phyloP scores from a whole-genome alignment of 2,329 filamentous ascomycete species.

The Apiospora pterosperma region DNA sequence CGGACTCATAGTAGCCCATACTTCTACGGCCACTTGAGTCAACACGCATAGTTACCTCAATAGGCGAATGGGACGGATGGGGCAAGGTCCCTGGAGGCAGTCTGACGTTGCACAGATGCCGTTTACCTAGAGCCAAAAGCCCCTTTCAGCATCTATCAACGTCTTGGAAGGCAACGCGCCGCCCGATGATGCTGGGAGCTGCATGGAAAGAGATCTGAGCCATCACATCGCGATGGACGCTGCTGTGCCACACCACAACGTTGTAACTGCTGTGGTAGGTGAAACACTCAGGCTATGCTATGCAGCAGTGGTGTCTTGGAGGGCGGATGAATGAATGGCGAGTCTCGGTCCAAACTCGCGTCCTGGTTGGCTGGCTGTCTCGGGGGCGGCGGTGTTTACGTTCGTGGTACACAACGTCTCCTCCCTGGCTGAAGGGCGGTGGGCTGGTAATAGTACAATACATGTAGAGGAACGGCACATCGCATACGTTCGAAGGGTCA shows the following conservation, averaged over 20 bases:
- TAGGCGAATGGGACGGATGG: background rate
- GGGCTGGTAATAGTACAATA: background rate
- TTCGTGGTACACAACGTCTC: background rate
- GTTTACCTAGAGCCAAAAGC: background rate
- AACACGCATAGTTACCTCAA: background rate
- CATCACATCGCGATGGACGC: background rate
- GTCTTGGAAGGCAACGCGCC: background rate
- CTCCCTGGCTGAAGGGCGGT: background rate
- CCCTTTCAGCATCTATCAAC: background rate
- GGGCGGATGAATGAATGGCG: background rate
- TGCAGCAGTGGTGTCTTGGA: background rate
- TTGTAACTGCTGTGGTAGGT: background rate
- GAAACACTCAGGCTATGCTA: background rate
- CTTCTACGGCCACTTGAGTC: background rate
- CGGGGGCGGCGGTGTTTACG: background rate
- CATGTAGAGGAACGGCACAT: background rate
- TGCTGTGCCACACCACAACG: background rate
- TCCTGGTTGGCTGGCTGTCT: background rate
- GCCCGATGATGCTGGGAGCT: slow-evolving; percentile 1
- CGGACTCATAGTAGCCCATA: background rate
- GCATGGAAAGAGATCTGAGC: background rate
- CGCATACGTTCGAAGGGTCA: background rate
- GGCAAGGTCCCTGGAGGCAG: background rate
- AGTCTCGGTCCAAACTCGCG: background rate
- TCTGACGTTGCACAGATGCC: background rate